Evolutionary conservation across 176 grass and related monocot genomes (phyloP).

Genomic region (Phoenix dactylifera): DNA sequence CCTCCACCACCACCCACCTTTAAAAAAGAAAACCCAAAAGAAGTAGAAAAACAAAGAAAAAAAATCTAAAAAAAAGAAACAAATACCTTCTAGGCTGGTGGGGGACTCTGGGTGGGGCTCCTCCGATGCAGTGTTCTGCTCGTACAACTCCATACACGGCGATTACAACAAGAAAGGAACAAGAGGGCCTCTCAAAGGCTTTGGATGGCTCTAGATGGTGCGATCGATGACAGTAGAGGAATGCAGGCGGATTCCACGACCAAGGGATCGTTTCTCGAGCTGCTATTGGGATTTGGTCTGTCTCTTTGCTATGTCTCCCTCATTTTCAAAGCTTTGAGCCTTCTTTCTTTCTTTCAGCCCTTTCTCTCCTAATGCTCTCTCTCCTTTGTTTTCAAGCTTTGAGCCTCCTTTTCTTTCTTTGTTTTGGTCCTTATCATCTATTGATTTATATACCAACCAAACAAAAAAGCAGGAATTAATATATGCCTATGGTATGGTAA

Average conservation of each 20-base stretch:
- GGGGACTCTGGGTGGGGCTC: slow-evolving; percentile 13
- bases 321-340: neutral
- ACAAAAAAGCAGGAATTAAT: no score
- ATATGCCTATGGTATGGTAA: no score
- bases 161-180: no score
- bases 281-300: neutral
- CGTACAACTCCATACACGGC: slow-evolving; percentile 27
- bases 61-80: neutral
- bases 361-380: neutral
- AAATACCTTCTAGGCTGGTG: slow-evolving; percentile 56
- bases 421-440: neutral
- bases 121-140: slow-evolving; percentile 4
- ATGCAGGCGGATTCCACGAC: neutral
- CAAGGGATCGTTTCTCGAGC: neutral
- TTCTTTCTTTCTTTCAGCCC: neutral
- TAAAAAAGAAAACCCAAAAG: neutral
- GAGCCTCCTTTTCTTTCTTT: neutral
- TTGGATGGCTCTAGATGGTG: slow-evolving; percentile 7
- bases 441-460: neutral
- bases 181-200: no score
- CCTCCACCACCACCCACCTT: slow-evolving; percentile 2
- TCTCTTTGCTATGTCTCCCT: neutral
- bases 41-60: neutral
- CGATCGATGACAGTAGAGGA: slow-evolving; percentile 19
- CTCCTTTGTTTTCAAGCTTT: neutral